Conservation (phyloP, 1,284 basidiomycete species). For the Heterobasidion annosum region DNA sequence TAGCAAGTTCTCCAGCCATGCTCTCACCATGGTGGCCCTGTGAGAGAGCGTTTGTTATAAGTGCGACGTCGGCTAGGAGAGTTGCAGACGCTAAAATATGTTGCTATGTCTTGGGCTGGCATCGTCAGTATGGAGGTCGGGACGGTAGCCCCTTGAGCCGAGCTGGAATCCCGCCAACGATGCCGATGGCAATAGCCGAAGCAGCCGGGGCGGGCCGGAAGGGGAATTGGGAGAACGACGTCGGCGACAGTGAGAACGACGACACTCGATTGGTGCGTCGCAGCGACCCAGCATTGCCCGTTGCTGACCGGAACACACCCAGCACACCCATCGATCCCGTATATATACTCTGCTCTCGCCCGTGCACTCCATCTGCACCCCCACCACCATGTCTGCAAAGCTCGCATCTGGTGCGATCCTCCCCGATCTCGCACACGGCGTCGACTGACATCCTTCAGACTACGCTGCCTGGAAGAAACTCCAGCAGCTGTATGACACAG, state of each 20-base stretch:
- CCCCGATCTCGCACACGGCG: not conserved
- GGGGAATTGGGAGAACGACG: too few relatives aligned
- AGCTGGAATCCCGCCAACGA: too few relatives aligned
- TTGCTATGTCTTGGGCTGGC: too few relatives aligned
- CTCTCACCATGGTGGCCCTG: too few relatives aligned
- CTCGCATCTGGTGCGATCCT: not conserved
- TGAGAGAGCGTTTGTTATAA: too few relatives aligned
- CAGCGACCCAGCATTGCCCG: not conserved
- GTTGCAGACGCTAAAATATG: too few relatives aligned
- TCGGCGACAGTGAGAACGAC: not conserved
- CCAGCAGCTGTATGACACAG: constrained; percentile 73
- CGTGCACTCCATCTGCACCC: not conserved
- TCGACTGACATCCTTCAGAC: constrained; percentile 35
- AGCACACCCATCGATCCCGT: not conserved
- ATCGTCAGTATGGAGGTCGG: too few relatives aligned
- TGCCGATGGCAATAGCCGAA: too few relatives aligned
- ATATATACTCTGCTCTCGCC: not conserved
- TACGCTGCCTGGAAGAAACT: constrained; percentile 91
- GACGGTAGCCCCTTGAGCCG: too few relatives aligned
- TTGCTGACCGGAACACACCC: not conserved
- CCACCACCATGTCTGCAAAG: not conserved
- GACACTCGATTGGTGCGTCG: not conserved
- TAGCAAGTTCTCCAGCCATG: too few relatives aligned
- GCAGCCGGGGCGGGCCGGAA: too few relatives aligned
- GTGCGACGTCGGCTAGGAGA: too few relatives aligned